phyloP scores from a whole-genome alignment of 2,329 filamentous ascomycete species.

The Trichoderma brevicompactum region DNA sequence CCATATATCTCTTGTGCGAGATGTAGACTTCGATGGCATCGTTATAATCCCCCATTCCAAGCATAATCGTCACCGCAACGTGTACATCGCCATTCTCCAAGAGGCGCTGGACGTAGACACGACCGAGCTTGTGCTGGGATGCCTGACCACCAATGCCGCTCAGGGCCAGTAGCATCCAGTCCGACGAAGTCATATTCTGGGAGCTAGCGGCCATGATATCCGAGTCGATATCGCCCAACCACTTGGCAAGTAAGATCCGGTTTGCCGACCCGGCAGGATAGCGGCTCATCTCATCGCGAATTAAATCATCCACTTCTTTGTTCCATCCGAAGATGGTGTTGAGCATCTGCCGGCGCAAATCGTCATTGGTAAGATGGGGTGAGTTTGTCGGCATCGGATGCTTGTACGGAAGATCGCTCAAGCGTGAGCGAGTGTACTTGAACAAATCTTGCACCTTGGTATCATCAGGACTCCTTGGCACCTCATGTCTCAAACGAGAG shows the following conservation, averaged over 20 bases:
- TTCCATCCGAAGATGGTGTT: slow-evolving; percentile 95
- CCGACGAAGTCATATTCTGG: slow-evolving; percentile 86
- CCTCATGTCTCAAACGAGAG: slow-evolving; percentile 79
- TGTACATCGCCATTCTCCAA: slow-evolving; percentile 90
- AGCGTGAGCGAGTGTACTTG: slow-evolving; percentile 77
- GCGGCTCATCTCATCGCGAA: slow-evolving; percentile 80
- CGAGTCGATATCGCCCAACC: slow-evolving; percentile 83
- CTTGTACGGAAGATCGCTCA: slow-evolving; percentile 83
- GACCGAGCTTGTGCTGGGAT: slow-evolving; percentile 87
- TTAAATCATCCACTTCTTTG: slow-evolving; percentile 76
- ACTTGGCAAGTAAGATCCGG: slow-evolving; percentile 84
- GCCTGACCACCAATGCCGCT: slow-evolving; percentile 78
- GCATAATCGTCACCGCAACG: slow-evolving; percentile 87
- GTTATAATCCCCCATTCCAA: slow-evolving; percentile 88
- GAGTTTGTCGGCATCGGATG: slow-evolving; percentile 64
- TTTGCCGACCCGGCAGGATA: slow-evolving; percentile 75
- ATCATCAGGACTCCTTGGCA: slow-evolving; percentile 76
- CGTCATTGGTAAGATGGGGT: slow-evolving; percentile 70
- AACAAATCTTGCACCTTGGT: slow-evolving; percentile 77
- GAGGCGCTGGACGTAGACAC: slow-evolving; percentile 87
- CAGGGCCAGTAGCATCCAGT: slow-evolving; percentile 95
- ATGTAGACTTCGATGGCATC: slow-evolving; percentile 97
- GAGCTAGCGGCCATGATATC: slow-evolving; percentile 81
- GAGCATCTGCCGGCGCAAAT: slow-evolving; percentile 88
- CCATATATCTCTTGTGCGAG: slow-evolving; percentile 88